These are phyloP conservation scores for Diaporthe citri DNA, from an alignment of 2,329 filamentous ascomycete species.

Conservation along the genomic window DNA sequence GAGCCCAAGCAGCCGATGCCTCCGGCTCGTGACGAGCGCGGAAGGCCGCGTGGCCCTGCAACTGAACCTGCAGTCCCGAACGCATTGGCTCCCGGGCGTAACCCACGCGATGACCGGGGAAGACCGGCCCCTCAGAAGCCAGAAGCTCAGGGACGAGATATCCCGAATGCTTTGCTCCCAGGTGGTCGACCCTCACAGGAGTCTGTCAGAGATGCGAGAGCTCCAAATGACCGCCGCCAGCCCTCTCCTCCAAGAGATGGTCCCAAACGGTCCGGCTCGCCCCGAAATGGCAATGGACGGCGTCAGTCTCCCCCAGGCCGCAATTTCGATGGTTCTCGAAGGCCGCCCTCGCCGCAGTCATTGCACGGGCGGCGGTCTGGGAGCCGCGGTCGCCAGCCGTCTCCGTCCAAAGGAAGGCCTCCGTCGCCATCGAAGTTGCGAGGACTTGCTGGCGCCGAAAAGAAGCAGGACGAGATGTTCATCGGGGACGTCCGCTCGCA, in stretches of 20 bases:
- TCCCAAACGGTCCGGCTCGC: not conserved
- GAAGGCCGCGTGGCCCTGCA: not conserved
- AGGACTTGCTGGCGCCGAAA: not conserved
- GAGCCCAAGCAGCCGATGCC: not conserved
- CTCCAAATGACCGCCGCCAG: not conserved
- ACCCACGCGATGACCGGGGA: not conserved
- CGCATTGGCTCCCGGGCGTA: not conserved
- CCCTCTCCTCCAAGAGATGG: slow-evolving; percentile 9
- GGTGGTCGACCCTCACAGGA: slow-evolving; percentile 3
- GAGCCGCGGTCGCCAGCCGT: not conserved
- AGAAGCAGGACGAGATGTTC: not conserved
- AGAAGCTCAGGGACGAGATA: not conserved
- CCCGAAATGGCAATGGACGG: not conserved
- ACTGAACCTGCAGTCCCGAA: not conserved
- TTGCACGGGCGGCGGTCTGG: not conserved
- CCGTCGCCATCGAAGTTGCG: not conserved
- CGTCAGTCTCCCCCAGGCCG: not conserved
- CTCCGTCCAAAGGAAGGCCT: not conserved
- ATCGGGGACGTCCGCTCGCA: not conserved
- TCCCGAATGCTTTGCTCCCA: not conserved
- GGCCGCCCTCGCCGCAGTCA: not conserved
- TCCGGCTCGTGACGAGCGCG: not conserved
- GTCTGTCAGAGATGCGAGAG: not conserved
- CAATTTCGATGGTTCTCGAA: not conserved
- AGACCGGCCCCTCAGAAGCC: not conserved